phyloP scores from a whole-genome alignment of 2,329 filamentous ascomycete genomes.

The Torrubiellomyces zombiae region DNA sequence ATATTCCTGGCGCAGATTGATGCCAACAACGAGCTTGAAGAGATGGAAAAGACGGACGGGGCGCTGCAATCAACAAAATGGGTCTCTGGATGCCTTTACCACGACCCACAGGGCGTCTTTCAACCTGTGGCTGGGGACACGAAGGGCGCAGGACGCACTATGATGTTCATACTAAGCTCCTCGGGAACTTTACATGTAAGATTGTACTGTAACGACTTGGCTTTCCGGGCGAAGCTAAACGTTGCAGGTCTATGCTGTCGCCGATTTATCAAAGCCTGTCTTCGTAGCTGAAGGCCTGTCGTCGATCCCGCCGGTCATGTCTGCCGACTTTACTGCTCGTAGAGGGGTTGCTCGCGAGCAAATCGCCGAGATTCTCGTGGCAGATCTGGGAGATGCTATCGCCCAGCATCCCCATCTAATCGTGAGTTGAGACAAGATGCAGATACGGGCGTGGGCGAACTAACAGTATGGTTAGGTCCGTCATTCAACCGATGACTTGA shows the following conservation, averaged over 20 bases:
- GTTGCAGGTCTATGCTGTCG: slow-evolving; percentile 55
- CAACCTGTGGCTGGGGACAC: slow-evolving; percentile 19
- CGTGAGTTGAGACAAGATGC: slow-evolving; percentile 29
- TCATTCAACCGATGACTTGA: slow-evolving; percentile 64
- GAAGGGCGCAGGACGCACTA: slow-evolving; percentile 31
- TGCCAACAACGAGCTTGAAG: slow-evolving; percentile 64
- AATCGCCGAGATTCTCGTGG: slow-evolving; percentile 64
- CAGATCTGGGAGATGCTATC: slow-evolving; percentile 65
- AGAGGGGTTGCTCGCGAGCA: slow-evolving; percentile 56
- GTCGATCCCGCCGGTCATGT: slow-evolving; percentile 61
- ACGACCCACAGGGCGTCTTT: slow-evolving; percentile 44
- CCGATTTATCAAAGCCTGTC: slow-evolving; percentile 52
- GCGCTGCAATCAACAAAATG: slow-evolving; percentile 49
- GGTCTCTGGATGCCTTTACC: slow-evolving; percentile 70
- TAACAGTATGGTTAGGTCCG: slow-evolving; percentile 37
- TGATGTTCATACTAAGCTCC: slow-evolving; percentile 63
- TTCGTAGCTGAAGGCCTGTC: slow-evolving; percentile 63
- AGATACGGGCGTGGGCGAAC: background rate
- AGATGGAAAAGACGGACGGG: slow-evolving; percentile 49
- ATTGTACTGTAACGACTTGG: slow-evolving; percentile 6
- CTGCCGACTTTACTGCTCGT: slow-evolving; percentile 50
- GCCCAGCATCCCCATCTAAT: slow-evolving; percentile 64
- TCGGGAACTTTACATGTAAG: slow-evolving; percentile 61
- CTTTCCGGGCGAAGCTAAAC: background rate
- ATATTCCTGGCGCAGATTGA: slow-evolving; percentile 67